These are phyloP conservation scores for Komagataella mondaviorum DNA, from an alignment of 805 yeast species.

Conservation along the genomic window DNA sequence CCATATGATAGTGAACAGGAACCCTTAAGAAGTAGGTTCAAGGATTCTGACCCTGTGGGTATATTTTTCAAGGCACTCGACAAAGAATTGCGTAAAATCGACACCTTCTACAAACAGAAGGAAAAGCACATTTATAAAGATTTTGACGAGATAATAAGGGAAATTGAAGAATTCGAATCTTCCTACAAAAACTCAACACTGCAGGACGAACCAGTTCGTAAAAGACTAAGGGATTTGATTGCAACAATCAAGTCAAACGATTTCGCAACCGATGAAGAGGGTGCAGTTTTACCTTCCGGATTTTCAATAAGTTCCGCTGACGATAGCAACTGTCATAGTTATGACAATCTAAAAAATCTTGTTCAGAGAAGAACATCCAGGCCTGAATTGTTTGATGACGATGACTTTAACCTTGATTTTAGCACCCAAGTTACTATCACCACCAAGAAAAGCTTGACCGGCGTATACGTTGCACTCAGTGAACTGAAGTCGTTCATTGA, in stretches of 20 bases:
- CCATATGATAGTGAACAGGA: constrained; percentile 12
- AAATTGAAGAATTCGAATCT: constrained; percentile 46
- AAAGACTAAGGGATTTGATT: constrained; percentile 1
- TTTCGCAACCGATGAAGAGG: background rate
- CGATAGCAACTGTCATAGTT: background rate
- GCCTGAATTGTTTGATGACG: constrained; percentile 19
- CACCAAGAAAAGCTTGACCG: constrained; percentile 50
- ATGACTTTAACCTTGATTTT: constrained; percentile 21
- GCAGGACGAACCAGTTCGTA: background rate
- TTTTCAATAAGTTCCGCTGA: background rate
- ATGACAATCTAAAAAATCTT: background rate
- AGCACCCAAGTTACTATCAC: constrained; percentile 44
- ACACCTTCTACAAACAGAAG: constrained; percentile 55
- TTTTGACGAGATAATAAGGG: constrained; percentile 44
- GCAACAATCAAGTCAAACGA: background rate
- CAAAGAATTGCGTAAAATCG: constrained; percentile 63
- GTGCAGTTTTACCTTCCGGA: background rate
- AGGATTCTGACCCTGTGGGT: constrained; percentile 32
- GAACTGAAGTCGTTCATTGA: constrained; percentile 79
- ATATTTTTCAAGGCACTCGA: constrained; percentile 67
- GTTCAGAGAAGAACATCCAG: background rate
- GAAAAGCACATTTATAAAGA: constrained; percentile 43
- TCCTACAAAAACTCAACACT: constrained; percentile 11
- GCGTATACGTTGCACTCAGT: constrained; percentile 59
- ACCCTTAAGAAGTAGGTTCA: constrained; percentile 14